Conservation (phyloP, 768 basidiomycete genomes). For the Myochromella boudieri region DNA sequence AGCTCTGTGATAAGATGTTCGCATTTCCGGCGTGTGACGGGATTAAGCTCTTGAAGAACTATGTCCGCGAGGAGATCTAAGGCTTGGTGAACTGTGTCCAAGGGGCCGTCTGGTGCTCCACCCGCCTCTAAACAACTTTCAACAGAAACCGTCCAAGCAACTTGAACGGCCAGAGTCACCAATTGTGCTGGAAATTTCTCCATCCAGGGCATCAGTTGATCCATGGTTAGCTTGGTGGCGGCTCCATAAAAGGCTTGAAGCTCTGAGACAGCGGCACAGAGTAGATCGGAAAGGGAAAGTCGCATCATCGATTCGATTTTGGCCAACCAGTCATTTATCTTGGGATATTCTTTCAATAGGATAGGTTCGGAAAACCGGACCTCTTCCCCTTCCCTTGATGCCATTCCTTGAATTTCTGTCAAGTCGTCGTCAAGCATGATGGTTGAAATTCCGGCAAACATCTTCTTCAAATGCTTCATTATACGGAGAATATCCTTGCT, state of each 20-base stretch:
- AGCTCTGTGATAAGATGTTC: conserved; percentile 99
- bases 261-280: conserved; percentile 78
- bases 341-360: conserved; percentile 87
- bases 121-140: conserved; percentile 65
- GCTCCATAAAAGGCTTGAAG: conserved; percentile 79
- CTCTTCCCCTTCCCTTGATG: conserved; percentile 94
- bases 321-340: conserved; percentile 98
- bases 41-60: conserved; percentile 84
- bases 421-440: conserved; percentile 85
- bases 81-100: conserved; percentile 76
- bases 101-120: conserved; percentile 57
- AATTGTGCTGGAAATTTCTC: conserved; percentile 94
- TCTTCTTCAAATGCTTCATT: conserved; percentile 99
- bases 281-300: conserved; percentile 77
- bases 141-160: conserved; percentile 89
- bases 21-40: conserved; percentile 95
- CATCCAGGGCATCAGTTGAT: conserved; percentile 85
- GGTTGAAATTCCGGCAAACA: conserved; percentile 98
- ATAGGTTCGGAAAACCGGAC: conserved; percentile 84
- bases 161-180: conserved; percentile 92
- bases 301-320: conserved; percentile 93
- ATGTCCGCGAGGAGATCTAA: conserved; percentile 97
- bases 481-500: conserved; percentile 97
- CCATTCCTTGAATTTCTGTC: conserved; percentile 89
- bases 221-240: conserved; percentile 54